phyloP scores from a whole-genome alignment of 2,329 filamentous ascomycete species.

The Arthroderma sp. region DNA sequence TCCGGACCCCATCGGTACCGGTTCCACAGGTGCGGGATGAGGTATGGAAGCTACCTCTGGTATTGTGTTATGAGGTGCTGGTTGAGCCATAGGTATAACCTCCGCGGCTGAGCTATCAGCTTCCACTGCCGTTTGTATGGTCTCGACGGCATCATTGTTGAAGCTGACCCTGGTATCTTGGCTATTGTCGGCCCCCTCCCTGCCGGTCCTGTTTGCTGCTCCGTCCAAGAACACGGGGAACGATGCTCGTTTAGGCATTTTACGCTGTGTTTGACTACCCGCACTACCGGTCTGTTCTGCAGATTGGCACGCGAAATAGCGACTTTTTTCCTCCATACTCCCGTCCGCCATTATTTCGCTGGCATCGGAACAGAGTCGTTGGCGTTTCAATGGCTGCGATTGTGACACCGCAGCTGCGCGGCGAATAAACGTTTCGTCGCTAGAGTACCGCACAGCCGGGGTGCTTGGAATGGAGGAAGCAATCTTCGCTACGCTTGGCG shows the following conservation, averaged over 20 bases:
- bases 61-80: too few species aligned
- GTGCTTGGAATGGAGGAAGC: constrained; percentile 25
- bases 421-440: constrained; percentile 28
- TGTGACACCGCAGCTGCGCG: constrained; percentile 27
- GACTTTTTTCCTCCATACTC: constrained; percentile 29
- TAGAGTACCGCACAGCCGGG: constrained; percentile 26
- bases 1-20: too few species aligned
- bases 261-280: constrained; percentile 19
- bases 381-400: constrained; percentile 37
- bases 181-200: too few species aligned
- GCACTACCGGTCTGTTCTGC: constrained; percentile 10
- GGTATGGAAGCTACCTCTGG: too few species aligned
- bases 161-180: too few species aligned
- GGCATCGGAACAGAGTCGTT: constrained; percentile 38
- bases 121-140: too few species aligned
- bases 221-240: constrained; percentile 43
- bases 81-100: too few species aligned
- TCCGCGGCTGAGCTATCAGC: too few species aligned
- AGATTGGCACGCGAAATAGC: constrained; percentile 36
- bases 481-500: constrained; percentile 21
- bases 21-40: too few species aligned
- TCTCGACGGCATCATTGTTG: too few species aligned
- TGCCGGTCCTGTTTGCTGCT: neutral
- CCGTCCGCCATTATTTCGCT: constrained; percentile 22
- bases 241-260: constrained; percentile 30